phyloP scores from a whole-genome alignment of 2,329 filamentous ascomycete species.

The Neopestalotiopsis rosae region DNA sequence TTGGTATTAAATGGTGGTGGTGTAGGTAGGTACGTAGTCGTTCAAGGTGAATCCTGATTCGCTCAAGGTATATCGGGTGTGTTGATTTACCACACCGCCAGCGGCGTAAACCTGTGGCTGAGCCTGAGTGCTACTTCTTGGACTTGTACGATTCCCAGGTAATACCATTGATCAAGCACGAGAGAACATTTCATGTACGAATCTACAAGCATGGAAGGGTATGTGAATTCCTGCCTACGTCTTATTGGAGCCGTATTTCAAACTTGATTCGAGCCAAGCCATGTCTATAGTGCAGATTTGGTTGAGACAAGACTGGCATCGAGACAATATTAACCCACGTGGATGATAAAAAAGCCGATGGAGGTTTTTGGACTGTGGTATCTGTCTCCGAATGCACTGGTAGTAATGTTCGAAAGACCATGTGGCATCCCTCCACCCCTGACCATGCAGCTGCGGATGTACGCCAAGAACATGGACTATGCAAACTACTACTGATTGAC shows the following conservation, averaged over 20 bases:
- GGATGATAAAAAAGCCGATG: not conserved
- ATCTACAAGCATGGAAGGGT: not conserved
- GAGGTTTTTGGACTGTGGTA: not conserved
- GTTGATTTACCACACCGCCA: not conserved
- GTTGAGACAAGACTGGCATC: not conserved
- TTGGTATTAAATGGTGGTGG: not conserved
- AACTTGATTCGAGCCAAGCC: not conserved
- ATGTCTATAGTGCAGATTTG: not conserved
- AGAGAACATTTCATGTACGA: not conserved
- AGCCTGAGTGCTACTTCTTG: not conserved
- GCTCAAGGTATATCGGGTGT: not conserved
- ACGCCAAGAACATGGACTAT: slow-evolving; percentile 4
- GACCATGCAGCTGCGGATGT: slow-evolving; percentile 11
- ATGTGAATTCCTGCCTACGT: not conserved
- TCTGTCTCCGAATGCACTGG: not conserved
- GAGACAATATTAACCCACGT: not conserved
- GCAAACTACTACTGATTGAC: slow-evolving; percentile 6
- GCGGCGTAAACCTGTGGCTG: not conserved
- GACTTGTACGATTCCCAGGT: not conserved
- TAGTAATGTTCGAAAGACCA: slow-evolving; percentile 5
- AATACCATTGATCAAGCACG: not conserved
- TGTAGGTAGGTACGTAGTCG: not conserved
- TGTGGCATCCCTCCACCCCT: slow-evolving; percentile 10
- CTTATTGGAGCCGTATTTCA: not conserved
- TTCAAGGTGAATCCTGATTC: not conserved